Evolutionary conservation across 768 basidiomycete genomes (phyloP).

Genomic region (Pluteus cervinus): DNA sequence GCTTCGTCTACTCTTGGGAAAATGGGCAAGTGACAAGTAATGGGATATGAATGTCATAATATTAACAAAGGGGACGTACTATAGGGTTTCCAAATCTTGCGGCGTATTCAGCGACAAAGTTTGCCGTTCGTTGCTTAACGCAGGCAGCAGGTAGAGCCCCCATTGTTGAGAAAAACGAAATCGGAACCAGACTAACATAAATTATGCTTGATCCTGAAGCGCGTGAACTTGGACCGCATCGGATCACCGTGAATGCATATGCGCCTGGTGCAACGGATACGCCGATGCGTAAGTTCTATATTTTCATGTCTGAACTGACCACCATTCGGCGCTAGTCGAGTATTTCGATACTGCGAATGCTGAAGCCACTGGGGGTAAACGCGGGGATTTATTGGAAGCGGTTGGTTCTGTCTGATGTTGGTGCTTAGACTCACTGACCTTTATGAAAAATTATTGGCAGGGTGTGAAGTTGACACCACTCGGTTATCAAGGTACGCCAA

Average conservation of each 20-base stretch:
- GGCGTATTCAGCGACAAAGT: conserved; percentile 30
- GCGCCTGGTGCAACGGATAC: conserved; percentile 15
- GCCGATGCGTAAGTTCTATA: not conserved
- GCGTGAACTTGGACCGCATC: conserved; percentile 16
- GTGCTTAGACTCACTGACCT: too few species aligned
- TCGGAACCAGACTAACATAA: conserved; percentile 15
- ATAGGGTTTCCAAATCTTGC: conserved; percentile 10
- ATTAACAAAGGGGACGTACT: too few species aligned
- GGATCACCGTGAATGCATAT: conserved; percentile 26
- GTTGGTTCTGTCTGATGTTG: too few species aligned
- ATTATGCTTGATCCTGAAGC: conserved; percentile 14
- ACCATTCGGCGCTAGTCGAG: not conserved
- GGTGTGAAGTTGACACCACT: too few species aligned
- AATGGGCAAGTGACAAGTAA: conserved; percentile 11
- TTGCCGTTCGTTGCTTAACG: conserved; percentile 34
- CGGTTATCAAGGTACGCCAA: conserved; percentile 16
- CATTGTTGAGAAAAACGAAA: conserved; percentile 12
- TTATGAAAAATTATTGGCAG: too few species aligned
- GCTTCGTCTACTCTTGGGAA: conserved; percentile 26
- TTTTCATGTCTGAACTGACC: not conserved
- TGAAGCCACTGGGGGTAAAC: too few species aligned
- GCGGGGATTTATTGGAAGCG: too few species aligned
- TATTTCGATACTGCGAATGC: not conserved
- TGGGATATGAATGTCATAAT: not conserved
- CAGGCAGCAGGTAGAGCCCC: conserved; percentile 27